These are phyloP conservation scores for Styphnolobium japonicum DNA, from an alignment of 306 rosid genomes.

Conservation along the genomic window DNA sequence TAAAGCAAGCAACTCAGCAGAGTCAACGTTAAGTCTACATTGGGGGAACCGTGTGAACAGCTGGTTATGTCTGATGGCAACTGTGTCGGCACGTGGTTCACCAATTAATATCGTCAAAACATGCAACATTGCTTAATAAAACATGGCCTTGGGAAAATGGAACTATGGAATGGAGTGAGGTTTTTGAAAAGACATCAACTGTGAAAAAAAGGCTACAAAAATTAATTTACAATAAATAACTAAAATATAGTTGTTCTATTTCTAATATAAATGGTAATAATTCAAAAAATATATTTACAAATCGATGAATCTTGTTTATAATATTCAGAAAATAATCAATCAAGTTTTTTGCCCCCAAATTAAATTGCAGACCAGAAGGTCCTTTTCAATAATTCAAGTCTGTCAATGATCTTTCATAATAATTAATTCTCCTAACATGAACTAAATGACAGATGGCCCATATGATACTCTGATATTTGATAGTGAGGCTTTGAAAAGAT, in stretches of 20 bases:
- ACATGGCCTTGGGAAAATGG: not conserved
- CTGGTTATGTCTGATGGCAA: constrained; percentile 7
- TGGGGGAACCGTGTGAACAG: constrained; percentile 27
- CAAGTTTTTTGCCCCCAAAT: not conserved
- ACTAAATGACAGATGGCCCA: not conserved
- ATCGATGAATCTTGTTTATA: not conserved
- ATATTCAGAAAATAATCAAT: not conserved
- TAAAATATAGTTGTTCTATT: not conserved
- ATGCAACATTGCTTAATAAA: not conserved
- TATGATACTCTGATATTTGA: not conserved
- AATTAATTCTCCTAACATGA: not conserved
- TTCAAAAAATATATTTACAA: no score
- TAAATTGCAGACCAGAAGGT: not conserved
- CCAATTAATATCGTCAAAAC: not conserved
- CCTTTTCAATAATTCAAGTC: not conserved
- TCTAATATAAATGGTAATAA: not conserved
- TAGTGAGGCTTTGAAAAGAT: not conserved
- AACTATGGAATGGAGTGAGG: not conserved
- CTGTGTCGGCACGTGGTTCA: constrained; percentile 16
- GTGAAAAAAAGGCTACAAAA: not conserved
- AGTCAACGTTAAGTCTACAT: constrained; percentile 15
- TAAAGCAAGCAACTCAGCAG: not conserved
- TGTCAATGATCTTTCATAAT: not conserved
- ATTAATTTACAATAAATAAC: not conserved
- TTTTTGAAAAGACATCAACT: not conserved